phyloP scores from a whole-genome alignment of 176 grass and related monocot species.

The Paspalum vaginatum region DNA sequence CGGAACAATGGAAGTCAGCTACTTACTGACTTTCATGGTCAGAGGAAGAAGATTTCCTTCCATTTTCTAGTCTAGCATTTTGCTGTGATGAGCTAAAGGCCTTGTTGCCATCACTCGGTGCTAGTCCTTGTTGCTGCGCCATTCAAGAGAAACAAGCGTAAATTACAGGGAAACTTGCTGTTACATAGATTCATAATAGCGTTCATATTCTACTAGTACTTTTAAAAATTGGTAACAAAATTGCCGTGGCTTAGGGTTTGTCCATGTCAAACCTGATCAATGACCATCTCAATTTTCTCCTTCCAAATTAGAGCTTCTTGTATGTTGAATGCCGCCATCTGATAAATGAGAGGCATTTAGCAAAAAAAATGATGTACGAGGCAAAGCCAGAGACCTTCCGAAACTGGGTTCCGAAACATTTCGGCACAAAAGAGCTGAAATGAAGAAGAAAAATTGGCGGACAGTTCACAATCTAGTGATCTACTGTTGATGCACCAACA shows the following conservation, averaged over 20 bases:
- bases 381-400: neutral
- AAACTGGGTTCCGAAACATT: neutral
- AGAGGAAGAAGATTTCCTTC: constrained; percentile 77
- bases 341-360: neutral
- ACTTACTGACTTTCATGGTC: constrained; percentile 91
- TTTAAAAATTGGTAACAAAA: neutral
- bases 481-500: neutral
- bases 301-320: constrained; percentile 96
- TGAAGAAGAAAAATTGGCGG: neutral
- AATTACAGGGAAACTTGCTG: neutral
- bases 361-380: neutral
- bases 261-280: constrained; percentile 77
- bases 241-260: neutral
- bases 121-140: constrained; percentile 60
- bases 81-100: constrained; percentile 46
- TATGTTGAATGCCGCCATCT: constrained; percentile 99
- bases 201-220: neutral
- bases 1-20: constrained; percentile 35
- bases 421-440: constrained; percentile 6
- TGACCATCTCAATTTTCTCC: constrained; percentile 95
- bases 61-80: constrained; percentile 61
- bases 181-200: neutral
- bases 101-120: constrained; percentile 54
- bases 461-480: neutral
- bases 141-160: constrained; percentile 35